Percentiles rank a stretch among this genome's conserved stretches.
phyloP scores from a whole-genome alignment of 129 eudicot genomes.

The Solidago caesia region DNA sequence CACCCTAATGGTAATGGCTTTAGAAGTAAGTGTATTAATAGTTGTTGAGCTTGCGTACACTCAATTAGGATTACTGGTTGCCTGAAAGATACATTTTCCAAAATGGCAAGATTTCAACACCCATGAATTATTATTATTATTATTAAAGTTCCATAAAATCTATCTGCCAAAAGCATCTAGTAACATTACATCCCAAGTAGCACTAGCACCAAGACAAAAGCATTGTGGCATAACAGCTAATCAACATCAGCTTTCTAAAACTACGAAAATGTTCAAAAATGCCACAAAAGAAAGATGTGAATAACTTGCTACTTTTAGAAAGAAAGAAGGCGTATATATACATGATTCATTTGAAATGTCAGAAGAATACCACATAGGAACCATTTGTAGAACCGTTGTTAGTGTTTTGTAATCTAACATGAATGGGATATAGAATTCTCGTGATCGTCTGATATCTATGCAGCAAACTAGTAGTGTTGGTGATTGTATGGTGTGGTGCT shows the following conservation, averaged over 20 bases:
- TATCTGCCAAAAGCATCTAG: not conserved
- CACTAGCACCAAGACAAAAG: not conserved
- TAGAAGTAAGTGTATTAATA: not conserved
- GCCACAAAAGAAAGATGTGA: not conserved
- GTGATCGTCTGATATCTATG: not conserved
- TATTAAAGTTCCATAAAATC: not conserved
- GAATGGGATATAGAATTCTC: slow-evolving; percentile 14
- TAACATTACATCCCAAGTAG: slow-evolving; percentile 4
- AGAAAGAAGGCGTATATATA: slow-evolving; percentile 20
- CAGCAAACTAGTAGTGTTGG: not conserved
- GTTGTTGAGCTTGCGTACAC: slow-evolving; percentile 31
- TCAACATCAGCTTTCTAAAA: not conserved
- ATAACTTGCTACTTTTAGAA: slow-evolving; percentile 5
- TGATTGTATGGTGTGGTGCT: not conserved
- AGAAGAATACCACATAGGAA: slow-evolving; percentile 22
- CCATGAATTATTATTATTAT: not conserved
- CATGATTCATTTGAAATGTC: slow-evolving; percentile 9
- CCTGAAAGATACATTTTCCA: slow-evolving; percentile 21
- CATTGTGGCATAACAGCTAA: not conserved
- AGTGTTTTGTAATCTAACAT: not conserved
- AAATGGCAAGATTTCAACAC: slow-evolving; percentile 8
- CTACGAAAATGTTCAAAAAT: not conserved
- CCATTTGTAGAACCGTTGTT: slow-evolving; percentile 4
- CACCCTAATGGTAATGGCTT: not conserved
- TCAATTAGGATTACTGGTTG: slow-evolving; percentile 5